Base-by-base conservation (phyloP, 2,329 filamentous ascomycete genomes). In the Scopulariopsis brevicaulis region DNA sequence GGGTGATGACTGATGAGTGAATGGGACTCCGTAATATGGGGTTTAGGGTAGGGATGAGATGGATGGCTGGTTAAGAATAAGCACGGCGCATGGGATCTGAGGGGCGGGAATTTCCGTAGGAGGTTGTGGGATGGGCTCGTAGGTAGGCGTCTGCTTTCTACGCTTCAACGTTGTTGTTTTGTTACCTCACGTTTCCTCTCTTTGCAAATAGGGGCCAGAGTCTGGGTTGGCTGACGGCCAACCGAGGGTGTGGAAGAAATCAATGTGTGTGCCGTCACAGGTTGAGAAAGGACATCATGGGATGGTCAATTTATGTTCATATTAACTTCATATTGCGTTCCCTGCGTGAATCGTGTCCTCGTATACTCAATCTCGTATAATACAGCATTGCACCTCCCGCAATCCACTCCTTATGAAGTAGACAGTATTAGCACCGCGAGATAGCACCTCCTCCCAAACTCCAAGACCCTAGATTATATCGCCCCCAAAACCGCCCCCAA, bases 401-500 rank as follows among this genome's bases (percentile, higher is more conserved):
- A 18, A 40, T 14, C 37, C 37, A 40, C 37, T 40, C 28, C 28
- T n/a, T n/a, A 32, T 4, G 28, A 32, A 32, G 8, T 8, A 32
- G 8, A 32, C 28, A 32, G 28, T 4, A 32, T 8, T 8, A 32
- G 28, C 28, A 32, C 28, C 28, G 28, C 8, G 28, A 32, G 18
- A 40, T 11, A 40, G 37, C 37, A 40, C 18, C 37, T 14, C 3
- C 37, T 40, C 37, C 5, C n/a, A 46, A 46, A 6, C 40, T n/a
- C 15, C 5, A n/a, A 46, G 3, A 15, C 46, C 46, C 46, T 50
- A 70, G 5, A 70, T 70, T 10, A 70, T 70, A 56, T 67, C 69
- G 18, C 67, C 65, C 6, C 66, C 66, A 43, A 63, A 65, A 1
- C 62, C 62, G 15, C 69, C 66, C 25, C 69, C 67, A 0, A 70